phyloP scores from a whole-genome alignment of 2,329 filamentous ascomycete species.

The Alternaria arbusti region DNA sequence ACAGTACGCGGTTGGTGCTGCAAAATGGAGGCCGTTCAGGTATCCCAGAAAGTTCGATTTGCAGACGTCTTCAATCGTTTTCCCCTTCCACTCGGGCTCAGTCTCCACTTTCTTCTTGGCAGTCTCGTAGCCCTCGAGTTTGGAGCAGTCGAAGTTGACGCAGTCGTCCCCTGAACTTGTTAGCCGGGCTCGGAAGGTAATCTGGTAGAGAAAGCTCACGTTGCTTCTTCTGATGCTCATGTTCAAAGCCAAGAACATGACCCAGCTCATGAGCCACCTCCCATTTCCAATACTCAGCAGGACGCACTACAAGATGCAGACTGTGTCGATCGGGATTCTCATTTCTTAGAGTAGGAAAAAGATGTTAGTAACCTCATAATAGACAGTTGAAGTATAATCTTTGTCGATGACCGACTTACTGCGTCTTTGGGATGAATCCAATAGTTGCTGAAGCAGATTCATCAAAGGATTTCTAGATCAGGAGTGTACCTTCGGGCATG shows the following conservation, averaged over 20 bases:
- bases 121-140: not conserved
- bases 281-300: too few species aligned
- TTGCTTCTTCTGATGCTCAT: not conserved
- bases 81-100: not conserved
- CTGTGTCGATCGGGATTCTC: not conserved
- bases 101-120: not conserved
- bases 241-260: not conserved
- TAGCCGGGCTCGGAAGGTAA: not conserved
- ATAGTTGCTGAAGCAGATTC: not conserved
- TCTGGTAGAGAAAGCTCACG: not conserved
- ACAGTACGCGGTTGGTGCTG: too few species aligned
- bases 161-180: not conserved
- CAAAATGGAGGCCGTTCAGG: not conserved
- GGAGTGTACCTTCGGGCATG: not conserved
- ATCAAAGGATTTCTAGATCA: not conserved
- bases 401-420: not conserved
- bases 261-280: not conserved
- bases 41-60: not conserved
- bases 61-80: not conserved
- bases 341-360: not conserved
- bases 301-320: not conserved
- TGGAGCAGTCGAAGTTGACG: not conserved
- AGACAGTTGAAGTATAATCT: too few species aligned
- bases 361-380: not conserved
- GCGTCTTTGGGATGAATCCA: not conserved